Evolutionary conservation across 352 stramenopile genomes (phyloP).

Genomic region (Phytopythium kandeliae): DNA sequence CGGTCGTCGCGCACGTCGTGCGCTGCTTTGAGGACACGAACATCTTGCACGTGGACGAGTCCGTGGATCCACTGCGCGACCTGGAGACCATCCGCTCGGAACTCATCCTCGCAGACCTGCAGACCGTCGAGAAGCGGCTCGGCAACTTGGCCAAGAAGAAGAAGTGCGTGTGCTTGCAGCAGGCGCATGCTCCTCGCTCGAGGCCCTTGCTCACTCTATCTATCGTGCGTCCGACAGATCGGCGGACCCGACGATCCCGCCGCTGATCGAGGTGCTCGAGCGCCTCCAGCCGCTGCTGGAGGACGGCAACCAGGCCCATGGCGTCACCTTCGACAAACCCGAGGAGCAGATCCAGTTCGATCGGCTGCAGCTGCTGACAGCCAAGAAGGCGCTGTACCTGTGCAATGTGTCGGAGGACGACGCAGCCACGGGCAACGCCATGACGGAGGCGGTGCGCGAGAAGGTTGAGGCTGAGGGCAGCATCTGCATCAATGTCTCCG

Average conservation of each 20-base stretch:
- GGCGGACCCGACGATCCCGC: slow-evolving; percentile 42
- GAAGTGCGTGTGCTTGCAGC: slow-evolving; percentile 26
- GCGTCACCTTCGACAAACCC: slow-evolving; percentile 54
- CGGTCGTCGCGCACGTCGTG: slow-evolving; percentile 88
- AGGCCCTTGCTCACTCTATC: slow-evolving; percentile 5
- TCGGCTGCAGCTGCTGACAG: slow-evolving; percentile 78
- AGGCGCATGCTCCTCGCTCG: not conserved
- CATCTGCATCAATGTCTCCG: slow-evolving; percentile 70
- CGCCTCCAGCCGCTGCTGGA: slow-evolving; percentile 71
- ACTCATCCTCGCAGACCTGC: slow-evolving; percentile 90
- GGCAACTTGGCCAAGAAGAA: slow-evolving; percentile 73
- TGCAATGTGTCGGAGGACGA: slow-evolving; percentile 97
- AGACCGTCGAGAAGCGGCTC: slow-evolving; percentile 71
- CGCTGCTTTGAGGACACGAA: slow-evolving; percentile 98
- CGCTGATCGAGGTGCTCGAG: slow-evolving; percentile 54
- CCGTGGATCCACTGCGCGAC: slow-evolving; percentile 95
- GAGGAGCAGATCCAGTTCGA: slow-evolving; percentile 87
- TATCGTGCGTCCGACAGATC: slow-evolving; percentile 20
- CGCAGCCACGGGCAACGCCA: slow-evolving; percentile 90
- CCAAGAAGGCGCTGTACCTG: slow-evolving; percentile 96
- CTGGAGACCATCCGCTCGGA: slow-evolving; percentile 98
- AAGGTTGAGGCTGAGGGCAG: slow-evolving; percentile 65
- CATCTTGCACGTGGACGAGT: slow-evolving; percentile 97
- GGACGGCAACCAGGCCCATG: slow-evolving; percentile 64
- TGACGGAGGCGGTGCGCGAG: slow-evolving; percentile 79